Evolutionary conservation across 768 basidiomycete genomes (phyloP).

Genomic region (Mrakia frigida): DNA sequence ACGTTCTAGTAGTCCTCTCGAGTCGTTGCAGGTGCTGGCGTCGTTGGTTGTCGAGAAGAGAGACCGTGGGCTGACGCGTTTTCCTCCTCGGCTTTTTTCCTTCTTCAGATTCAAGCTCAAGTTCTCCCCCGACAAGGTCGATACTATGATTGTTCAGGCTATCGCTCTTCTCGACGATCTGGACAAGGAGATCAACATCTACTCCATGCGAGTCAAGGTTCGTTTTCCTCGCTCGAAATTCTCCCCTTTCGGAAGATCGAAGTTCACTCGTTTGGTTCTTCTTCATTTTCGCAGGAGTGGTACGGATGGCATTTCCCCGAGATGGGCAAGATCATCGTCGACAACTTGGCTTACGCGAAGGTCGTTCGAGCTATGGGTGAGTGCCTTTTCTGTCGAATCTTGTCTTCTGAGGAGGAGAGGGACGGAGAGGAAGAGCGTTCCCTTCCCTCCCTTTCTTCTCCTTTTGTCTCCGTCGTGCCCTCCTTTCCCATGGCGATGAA

Average conservation of each 20-base stretch:
- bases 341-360: constrained; percentile 96
- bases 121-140: constrained; percentile 99
- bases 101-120: constrained; percentile 85
- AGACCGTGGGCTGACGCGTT: background rate
- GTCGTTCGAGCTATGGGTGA: constrained; percentile 84
- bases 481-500: background rate
- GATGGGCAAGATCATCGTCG: constrained; percentile 95
- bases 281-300: constrained; percentile 71
- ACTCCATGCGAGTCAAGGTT: constrained; percentile 98
- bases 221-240: constrained; percentile 32
- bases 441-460: background rate
- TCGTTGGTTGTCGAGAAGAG: background rate
- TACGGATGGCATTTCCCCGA: constrained; percentile 99
- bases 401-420: background rate
- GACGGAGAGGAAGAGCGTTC: background rate
- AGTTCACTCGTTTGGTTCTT: constrained; percentile 8
- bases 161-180: constrained; percentile 96
- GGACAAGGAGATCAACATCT: constrained; percentile 99
- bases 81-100: background rate
- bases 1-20: constrained; percentile 22
- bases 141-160: constrained; percentile 99
- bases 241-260: constrained; percentile 14
- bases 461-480: constrained; percentile 9
- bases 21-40: background rate
- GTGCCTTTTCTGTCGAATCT: constrained; percentile 33